phyloP scores from a whole-genome alignment of 306 rosid genomes.

The Begonia loranthoides region DNA sequence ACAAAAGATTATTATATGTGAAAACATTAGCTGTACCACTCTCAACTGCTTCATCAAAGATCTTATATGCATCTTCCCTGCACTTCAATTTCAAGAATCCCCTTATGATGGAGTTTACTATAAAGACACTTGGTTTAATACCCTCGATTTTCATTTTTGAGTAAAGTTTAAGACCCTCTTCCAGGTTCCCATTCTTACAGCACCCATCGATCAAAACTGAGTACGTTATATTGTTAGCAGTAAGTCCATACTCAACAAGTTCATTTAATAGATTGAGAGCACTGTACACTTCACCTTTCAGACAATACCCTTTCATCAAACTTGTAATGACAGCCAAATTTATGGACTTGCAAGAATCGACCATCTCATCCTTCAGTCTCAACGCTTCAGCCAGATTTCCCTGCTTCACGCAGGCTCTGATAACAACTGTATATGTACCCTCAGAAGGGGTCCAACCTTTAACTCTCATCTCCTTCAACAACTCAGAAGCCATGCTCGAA shows the following conservation, averaged over 20 bases:
- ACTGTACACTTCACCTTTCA: slow-evolving; percentile 33
- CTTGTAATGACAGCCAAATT: slow-evolving; percentile 32
- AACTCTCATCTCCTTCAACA: slow-evolving; percentile 53
- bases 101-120: slow-evolving; percentile 28
- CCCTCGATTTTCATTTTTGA: slow-evolving; percentile 38
- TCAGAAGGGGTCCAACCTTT: slow-evolving; percentile 43
- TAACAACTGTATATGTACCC: slow-evolving; percentile 29
- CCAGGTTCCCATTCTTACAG: slow-evolving; percentile 40
- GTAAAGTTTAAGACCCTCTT: slow-evolving; percentile 52
- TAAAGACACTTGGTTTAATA: slow-evolving; percentile 26
- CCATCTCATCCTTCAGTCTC: slow-evolving; percentile 63
- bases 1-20: slow-evolving; percentile 33
- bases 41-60: slow-evolving; percentile 59
- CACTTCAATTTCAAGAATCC: slow-evolving; percentile 33
- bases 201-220: slow-evolving; percentile 41
- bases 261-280: slow-evolving; percentile 40
- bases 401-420: slow-evolving; percentile 50
- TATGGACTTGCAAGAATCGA: slow-evolving; percentile 27
- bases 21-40: slow-evolving; percentile 33
- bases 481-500: slow-evolving; percentile 21
- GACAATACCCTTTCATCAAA: slow-evolving; percentile 54
- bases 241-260: slow-evolving; percentile 28
- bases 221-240: slow-evolving; percentile 35
- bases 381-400: slow-evolving; percentile 44
- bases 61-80: slow-evolving; percentile 27